Evolutionary conservation across 1,139 yeast genomes (phyloP).

Genomic region (Debaryomyces subglobosus): DNA sequence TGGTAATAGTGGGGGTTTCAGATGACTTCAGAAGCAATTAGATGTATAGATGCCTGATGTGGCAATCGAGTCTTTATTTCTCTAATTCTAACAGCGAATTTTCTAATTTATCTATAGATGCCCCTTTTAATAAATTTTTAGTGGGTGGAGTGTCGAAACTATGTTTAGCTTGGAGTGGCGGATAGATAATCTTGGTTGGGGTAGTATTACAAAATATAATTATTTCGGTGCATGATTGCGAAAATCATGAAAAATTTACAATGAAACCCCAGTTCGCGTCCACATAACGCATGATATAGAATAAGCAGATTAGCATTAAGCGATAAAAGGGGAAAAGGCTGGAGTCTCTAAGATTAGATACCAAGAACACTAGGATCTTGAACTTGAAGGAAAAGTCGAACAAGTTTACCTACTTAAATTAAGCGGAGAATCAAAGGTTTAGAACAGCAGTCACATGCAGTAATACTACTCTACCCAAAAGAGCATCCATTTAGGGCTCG

Average conservation of each 20-base stretch:
- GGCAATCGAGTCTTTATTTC: too few species aligned
- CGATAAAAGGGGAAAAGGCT: not conserved
- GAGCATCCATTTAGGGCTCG: not conserved
- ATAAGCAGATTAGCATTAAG: not conserved
- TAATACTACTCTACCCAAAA: not conserved
- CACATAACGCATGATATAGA: not conserved
- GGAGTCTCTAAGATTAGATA: not conserved
- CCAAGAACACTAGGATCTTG: not conserved
- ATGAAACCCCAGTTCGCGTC: not conserved
- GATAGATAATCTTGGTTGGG: not conserved
- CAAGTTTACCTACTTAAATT: too few species aligned
- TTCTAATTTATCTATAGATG: too few species aligned
- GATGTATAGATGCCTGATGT: too few species aligned
- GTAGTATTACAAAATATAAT: not conserved
- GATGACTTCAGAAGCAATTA: not conserved
- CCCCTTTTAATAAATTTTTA: too few species aligned
- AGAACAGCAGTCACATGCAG: not conserved
- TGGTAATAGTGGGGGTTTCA: not conserved
- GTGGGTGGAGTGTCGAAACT: not conserved
- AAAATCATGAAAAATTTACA: not conserved
- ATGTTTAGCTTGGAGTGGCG: not conserved
- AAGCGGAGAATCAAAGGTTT: too few species aligned
- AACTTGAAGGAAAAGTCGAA: too few species aligned
- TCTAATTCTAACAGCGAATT: too few species aligned
- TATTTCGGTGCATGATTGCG: constrained; percentile 1